phyloP scores from a whole-genome alignment of 2,329 filamentous ascomycete genomes.

The Colletotrichum aenigma region DNA sequence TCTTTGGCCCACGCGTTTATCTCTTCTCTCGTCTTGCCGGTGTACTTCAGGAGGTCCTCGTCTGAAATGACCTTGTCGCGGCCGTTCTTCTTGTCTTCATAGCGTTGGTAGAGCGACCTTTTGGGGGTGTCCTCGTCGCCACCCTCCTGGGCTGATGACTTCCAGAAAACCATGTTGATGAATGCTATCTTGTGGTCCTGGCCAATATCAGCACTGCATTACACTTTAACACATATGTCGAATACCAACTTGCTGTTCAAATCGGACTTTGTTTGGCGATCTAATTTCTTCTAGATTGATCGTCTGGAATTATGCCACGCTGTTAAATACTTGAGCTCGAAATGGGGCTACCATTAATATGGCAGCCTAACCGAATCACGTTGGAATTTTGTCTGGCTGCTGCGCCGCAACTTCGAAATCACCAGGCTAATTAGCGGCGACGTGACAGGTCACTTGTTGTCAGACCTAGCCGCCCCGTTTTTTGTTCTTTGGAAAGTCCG shows the following conservation, averaged over 20 bases:
- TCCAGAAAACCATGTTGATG: neutral
- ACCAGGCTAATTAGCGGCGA: accelerated
- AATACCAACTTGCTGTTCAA: neutral
- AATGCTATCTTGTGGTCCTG: neutral
- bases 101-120: constrained; percentile 34
- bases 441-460: neutral
- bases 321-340: neutral
- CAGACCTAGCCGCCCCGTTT: neutral
- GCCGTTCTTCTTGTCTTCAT: constrained; percentile 34
- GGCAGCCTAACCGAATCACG: neutral
- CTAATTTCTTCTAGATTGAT: neutral
- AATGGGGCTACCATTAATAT: neutral
- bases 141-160: neutral
- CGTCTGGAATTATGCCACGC: neutral
- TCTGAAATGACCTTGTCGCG: constrained; percentile 34
- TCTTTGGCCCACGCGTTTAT: constrained; percentile 40
- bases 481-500: neutral
- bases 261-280: neutral
- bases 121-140: constrained; percentile 18
- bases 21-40: constrained; percentile 36
- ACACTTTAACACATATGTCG: neutral
- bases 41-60: constrained; percentile 44
- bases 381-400: neutral
- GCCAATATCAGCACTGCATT: neutral
- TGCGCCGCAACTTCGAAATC: neutral